Conservation (phyloP, 108 stramenopile species). For the Pseudonitzschia pungens region DNA sequence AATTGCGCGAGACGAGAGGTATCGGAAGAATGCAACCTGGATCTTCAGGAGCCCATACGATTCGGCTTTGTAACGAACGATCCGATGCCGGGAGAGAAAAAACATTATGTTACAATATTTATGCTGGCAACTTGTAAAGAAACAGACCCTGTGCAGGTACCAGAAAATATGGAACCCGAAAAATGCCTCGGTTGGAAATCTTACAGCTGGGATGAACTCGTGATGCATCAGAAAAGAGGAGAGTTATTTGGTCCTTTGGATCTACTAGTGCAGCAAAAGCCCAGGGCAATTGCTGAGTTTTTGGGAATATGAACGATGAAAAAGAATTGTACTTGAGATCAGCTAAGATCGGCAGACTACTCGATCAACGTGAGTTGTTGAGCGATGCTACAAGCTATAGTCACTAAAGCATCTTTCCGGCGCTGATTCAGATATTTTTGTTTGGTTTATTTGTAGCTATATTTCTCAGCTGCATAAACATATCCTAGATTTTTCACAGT, state of each 20-base stretch:
- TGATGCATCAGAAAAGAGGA: slow-evolving; percentile 19
- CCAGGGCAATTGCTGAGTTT: slow-evolving; percentile 48
- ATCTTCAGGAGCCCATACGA: slow-evolving; percentile 16
- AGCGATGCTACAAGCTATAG: neutral
- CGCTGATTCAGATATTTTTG: too few relatives aligned
- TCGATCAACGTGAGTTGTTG: neutral
- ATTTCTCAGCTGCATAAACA: too few relatives aligned
- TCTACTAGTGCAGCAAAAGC: slow-evolving; percentile 59
- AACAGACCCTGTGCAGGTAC: slow-evolving; percentile 25
- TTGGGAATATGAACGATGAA: slow-evolving; percentile 11
- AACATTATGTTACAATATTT: slow-evolving; percentile 89
- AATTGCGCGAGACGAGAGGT: slow-evolving; percentile 86
- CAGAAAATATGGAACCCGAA: slow-evolving; percentile 76
- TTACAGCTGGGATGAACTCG: slow-evolving; percentile 70
- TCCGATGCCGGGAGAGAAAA: slow-evolving; percentile 62
- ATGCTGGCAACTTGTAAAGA: slow-evolving; percentile 57
- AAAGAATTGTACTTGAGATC: neutral
- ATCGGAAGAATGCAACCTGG: slow-evolving; percentile 76
- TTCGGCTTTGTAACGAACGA: slow-evolving; percentile 87
- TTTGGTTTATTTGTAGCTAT: too few relatives aligned
- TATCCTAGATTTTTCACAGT: too few relatives aligned
- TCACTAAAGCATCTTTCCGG: too few relatives aligned
- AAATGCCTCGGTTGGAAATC: slow-evolving; percentile 90
- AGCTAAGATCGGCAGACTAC: neutral
- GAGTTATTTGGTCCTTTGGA: slow-evolving; percentile 75